Evolutionary conservation across 306 rosid species (phyloP), one percentile per base, ranked within the genome.

Genomic region (Vachellia pachyceras): DNA sequence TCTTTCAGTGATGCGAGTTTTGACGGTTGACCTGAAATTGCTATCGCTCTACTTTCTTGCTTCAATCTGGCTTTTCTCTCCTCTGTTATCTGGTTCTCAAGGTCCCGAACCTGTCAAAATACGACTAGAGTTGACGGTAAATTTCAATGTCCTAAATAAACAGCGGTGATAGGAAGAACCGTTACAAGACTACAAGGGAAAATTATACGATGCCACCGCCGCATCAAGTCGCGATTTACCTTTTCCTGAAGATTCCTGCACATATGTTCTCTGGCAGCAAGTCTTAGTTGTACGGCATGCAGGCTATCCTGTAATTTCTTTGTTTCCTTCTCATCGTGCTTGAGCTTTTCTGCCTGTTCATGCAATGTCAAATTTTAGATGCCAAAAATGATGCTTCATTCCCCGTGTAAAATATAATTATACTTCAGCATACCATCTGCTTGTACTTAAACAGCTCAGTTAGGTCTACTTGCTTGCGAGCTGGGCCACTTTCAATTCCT

Each of bases 271-370:
- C 89, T 89, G 39, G 98, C 90, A 49, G 97, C 87, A 75, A 92
- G 94, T 79, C 94, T 90, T 65, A 93, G 83, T 80, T 93, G 98
- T 80, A 86, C 74, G 7, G 90, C 81, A 60, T 92, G 93, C 84
- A 92, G 75, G 55, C 55, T 89, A 17, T 96, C 99, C 82, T 96
- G 98, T 64, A 92, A 80, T 77, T 94, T 92, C 86, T 82, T 96
- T 17, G 88, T 90, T 84, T 96, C 98, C 89, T 94, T 96, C 86
- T 96, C 99, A 4, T 92, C 98, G 20, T 92, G 90, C 82, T 96
- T 96, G 69, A 76, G 83, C 86, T 94, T 96, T 60, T 96, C 99
- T 66, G 85, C 94, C 98, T 95, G 85, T 87, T 70, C 40, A 18
- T 77, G 78, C 63, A 79, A 50, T 18, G 37, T 10, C 13, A n/a